A percentile compares a stretch with the other conserved stretches of the same genome.
phyloP scores from a whole-genome alignment of 352 stramenopile genomes.

The Phytophthora capsici region DNA sequence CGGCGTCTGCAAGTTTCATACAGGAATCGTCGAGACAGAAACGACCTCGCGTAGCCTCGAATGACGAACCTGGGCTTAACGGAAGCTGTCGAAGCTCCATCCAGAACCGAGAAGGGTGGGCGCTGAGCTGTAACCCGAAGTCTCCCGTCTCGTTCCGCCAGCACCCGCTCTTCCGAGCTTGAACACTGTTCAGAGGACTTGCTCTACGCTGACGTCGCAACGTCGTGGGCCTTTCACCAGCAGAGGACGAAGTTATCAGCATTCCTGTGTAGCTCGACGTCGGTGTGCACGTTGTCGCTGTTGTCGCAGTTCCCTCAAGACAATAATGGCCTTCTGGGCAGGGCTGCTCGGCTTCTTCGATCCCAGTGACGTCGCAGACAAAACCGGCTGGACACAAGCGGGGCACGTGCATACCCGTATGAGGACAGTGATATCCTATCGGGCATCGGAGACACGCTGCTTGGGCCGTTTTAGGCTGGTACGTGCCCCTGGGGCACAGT shows the following conservation, averaged over 20 bases:
- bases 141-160: conserved; percentile 96
- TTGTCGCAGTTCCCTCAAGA: conserved; percentile 95
- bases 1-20: conserved; percentile 79
- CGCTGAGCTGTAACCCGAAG: conserved; percentile 94
- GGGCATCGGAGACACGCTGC: conserved; percentile 92
- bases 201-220: conserved; percentile 42
- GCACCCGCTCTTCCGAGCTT: conserved; percentile 85
- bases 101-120: conserved; percentile 91
- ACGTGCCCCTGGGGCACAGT: conserved; percentile 93
- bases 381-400: conserved; percentile 94
- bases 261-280: conserved; percentile 48
- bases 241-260: conserved; percentile 37
- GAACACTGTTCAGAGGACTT: conserved; percentile 46
- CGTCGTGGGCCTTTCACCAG: conserved; percentile 49
- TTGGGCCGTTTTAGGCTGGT: conserved; percentile 87
- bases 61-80: conserved; percentile 69
- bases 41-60: conserved; percentile 88
- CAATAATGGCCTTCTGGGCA: conserved; percentile 97
- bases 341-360: conserved; percentile 90
- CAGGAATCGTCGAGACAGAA: conserved; percentile 96
- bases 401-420: conserved; percentile 93
- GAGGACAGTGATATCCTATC: conserved; percentile 94
- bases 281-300: conserved; percentile 86
- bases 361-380: conserved; percentile 95
- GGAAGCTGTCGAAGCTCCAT: conserved; percentile 93